These are phyloP conservation scores for Platismatia glauca DNA, from an alignment of 495 filamentous ascomycete species.

Conservation along the genomic window DNA sequence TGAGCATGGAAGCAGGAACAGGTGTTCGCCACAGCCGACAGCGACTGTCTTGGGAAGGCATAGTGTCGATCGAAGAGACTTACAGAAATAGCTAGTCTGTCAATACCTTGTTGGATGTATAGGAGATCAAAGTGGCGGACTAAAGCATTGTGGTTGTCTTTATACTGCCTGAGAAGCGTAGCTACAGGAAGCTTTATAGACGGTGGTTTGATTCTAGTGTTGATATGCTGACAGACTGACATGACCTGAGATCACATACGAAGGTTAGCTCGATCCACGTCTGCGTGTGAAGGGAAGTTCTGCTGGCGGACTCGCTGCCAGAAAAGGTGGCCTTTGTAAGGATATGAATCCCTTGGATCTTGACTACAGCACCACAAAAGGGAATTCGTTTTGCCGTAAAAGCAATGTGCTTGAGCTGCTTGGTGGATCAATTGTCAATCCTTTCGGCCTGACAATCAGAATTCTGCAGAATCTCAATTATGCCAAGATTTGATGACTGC, in stretches of 20 bases:
- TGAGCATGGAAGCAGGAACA: neutral
- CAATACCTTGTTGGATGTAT: conserved; percentile 81
- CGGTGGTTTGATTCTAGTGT: conserved; percentile 57
- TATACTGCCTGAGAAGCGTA: conserved; percentile 81
- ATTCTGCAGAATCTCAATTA: neutral
- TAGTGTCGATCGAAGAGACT: neutral
- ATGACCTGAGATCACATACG: conserved; percentile 41
- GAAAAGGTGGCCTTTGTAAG: neutral
- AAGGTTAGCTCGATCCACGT: neutral
- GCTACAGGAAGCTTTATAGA: conserved; percentile 76
- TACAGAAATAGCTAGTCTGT: conserved; percentile 45
- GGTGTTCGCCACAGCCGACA: neutral
- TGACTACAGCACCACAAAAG: neutral
- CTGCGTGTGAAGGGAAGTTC: neutral
- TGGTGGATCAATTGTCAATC: neutral
- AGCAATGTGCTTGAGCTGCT: neutral
- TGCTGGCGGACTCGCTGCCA: neutral
- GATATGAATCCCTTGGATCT: neutral
- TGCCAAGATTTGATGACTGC: neutral
- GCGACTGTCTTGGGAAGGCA: neutral
- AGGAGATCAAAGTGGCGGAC: conserved; percentile 82
- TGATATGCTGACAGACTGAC: conserved; percentile 71
- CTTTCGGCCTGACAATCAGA: neutral
- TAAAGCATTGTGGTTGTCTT: conserved; percentile 59
- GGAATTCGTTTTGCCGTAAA: neutral